A percentile compares a stretch with the other conserved stretches of the same genome.
Evolutionary conservation across 345 rosid genomes (phyloP).

Genomic region (Moringa oleifera): DNA sequence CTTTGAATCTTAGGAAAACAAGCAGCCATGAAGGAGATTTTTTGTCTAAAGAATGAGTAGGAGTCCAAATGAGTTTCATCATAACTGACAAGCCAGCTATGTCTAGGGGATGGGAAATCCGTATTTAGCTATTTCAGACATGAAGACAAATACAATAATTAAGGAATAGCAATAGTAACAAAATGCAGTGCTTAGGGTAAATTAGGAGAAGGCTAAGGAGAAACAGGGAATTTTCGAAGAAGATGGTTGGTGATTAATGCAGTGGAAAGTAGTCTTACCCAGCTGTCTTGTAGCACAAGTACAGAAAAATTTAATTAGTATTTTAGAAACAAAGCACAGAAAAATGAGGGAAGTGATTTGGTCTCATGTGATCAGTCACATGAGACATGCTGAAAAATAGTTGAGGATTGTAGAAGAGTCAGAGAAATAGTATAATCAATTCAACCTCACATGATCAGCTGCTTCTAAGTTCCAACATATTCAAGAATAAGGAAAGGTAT

Average conservation of each 20-base stretch:
- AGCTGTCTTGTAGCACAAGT: not conserved
- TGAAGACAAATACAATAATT: not conserved
- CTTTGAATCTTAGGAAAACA: not conserved
- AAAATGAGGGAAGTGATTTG: slow-evolving; percentile 8
- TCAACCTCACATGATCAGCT: slow-evolving; percentile 16
- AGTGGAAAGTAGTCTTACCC: not conserved
- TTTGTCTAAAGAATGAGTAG: too few species aligned
- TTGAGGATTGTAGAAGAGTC: slow-evolving; percentile 10
- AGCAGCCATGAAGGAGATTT: not conserved
- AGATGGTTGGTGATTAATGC: not conserved
- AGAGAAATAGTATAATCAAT: slow-evolving; percentile 11
- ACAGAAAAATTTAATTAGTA: not conserved
- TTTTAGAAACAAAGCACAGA: slow-evolving; percentile 5
- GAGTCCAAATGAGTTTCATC: not conserved
- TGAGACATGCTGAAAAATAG: slow-evolving; percentile 16
- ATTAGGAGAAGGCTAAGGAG: not conserved
- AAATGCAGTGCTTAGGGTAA: not conserved
- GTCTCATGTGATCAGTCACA: slow-evolving; percentile 22
- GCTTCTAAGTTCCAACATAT: slow-evolving; percentile 17
- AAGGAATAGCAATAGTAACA: not conserved
- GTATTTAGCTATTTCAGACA: not conserved
- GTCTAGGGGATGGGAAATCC: not conserved
- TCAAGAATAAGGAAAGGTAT: slow-evolving; percentile 19
- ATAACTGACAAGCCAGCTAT: not conserved
- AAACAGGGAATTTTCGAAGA: not conserved